phyloP scores from a whole-genome alignment of 352 stramenopile genomes.

The Globisporangium echinulatum region DNA sequence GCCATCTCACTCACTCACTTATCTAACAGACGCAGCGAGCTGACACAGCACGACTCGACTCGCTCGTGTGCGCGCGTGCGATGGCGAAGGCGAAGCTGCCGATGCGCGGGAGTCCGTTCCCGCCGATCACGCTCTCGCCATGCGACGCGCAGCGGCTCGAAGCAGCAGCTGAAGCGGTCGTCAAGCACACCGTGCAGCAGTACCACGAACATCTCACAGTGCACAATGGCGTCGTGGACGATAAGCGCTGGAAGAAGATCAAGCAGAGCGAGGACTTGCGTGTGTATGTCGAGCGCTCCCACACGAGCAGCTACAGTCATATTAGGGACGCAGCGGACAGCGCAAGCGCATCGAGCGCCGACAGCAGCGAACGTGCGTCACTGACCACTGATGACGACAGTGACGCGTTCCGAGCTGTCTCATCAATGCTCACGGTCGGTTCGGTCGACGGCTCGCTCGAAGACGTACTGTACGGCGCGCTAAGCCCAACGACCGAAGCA shows the following conservation, averaged over 20 bases:
- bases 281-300: conserved; percentile 12
- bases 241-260: conserved; percentile 41
- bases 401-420: background rate
- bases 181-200: conserved; percentile 35
- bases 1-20: too few species aligned
- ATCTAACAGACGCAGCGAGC: background rate
- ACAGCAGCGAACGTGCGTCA: background rate
- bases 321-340: background rate
- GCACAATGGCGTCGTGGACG: conserved; percentile 30
- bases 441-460: conserved; percentile 31
- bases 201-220: conserved; percentile 34
- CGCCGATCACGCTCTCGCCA: conserved; percentile 29
- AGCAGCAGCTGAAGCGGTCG: conserved; percentile 25
- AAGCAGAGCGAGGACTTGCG: conserved; percentile 23
- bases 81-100: conserved; percentile 23
- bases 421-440: conserved; percentile 21
- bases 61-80: too few species aligned
- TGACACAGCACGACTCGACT: background rate
- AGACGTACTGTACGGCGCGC: conserved; percentile 54
- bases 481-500: conserved; percentile 36
- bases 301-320: background rate
- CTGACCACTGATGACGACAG: background rate
- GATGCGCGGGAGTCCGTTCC: conserved; percentile 29
- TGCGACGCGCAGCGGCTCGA: conserved; percentile 34
- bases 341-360: background rate